Conservation (phyloP, 2,329 filamentous ascomycete genomes). For the Phaeosphaeria sp. region DNA sequence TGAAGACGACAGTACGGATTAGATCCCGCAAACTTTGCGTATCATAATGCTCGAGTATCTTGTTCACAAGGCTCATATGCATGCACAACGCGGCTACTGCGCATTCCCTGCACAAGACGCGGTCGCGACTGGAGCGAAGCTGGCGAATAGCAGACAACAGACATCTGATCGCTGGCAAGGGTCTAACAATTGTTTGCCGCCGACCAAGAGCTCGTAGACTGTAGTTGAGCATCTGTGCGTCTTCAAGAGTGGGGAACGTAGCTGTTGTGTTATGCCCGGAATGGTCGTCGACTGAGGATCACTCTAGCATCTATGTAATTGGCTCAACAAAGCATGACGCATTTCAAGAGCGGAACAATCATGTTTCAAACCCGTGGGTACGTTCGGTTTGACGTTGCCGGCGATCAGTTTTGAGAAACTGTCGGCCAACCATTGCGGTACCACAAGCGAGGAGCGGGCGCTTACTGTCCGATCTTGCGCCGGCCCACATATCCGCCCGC, state of each 20-base stretch:
- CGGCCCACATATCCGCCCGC: slow-evolving; percentile 11
- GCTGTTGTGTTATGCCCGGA: neutral
- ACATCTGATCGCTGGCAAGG: too few relatives aligned
- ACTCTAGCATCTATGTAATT: neutral
- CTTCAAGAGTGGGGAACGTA: neutral
- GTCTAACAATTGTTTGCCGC: neutral
- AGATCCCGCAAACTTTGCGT: neutral
- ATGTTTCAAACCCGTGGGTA: slow-evolving; percentile 21
- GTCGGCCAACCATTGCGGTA: slow-evolving; percentile 23
- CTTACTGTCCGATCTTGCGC: slow-evolving; percentile 27
- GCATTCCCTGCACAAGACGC: neutral
- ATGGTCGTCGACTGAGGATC: neutral
- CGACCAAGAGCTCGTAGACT: neutral
- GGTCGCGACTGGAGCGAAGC: neutral
- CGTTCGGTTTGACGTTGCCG: slow-evolving; percentile 15
- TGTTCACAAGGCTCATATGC: neutral
- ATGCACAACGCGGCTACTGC: neutral
- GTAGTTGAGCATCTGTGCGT: neutral
- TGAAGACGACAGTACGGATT: slow-evolving; percentile 29
- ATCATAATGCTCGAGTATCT: too few relatives aligned
- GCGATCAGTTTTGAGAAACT: slow-evolving; percentile 10
- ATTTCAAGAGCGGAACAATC: slow-evolving; percentile 3
- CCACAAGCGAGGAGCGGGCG: slow-evolving; percentile 24
- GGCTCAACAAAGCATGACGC: slow-evolving; percentile 5
- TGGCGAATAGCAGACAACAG: neutral